Conservation (phyloP, 208 protist genomes). For the Blechomonas ayalai region DNA sequence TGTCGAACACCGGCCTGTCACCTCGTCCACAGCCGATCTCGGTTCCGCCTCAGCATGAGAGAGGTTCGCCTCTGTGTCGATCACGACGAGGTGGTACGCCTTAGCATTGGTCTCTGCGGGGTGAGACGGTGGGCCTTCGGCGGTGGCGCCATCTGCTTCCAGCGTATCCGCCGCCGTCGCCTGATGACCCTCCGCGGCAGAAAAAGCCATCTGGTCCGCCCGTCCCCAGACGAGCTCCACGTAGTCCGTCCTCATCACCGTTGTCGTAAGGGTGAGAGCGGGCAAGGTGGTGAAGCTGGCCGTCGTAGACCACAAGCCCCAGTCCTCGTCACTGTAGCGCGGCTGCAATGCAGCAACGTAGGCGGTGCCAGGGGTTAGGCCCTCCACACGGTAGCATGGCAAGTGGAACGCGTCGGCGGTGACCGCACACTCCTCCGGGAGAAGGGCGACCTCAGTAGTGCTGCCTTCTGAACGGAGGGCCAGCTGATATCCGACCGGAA, state of each 20-base stretch:
- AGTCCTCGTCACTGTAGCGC: slow-evolving; percentile 64
- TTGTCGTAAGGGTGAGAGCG: slow-evolving; percentile 34
- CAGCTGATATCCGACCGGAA: slow-evolving; percentile 15
- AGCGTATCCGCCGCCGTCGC: neutral
- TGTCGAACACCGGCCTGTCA: too few relatives aligned
- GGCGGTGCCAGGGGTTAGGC: slow-evolving; percentile 50
- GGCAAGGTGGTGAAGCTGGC: slow-evolving; percentile 56
- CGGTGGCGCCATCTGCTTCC: neutral
- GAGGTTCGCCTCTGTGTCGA: slow-evolving; percentile 13
- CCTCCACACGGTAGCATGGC: slow-evolving; percentile 37
- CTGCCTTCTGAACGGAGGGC: slow-evolving; percentile 13
- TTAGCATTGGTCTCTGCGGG: too few relatives aligned
- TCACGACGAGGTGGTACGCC: neutral
- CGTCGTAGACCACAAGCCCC: slow-evolving; percentile 76
- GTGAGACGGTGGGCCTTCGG: too few relatives aligned
- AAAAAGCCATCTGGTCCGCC: neutral
- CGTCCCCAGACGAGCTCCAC: slow-evolving; percentile 36
- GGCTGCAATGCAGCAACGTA: slow-evolving; percentile 86
- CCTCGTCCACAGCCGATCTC: too few relatives aligned
- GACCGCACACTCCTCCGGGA: slow-evolving; percentile 9
- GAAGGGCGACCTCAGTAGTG: slow-evolving; percentile 18
- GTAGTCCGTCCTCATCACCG: slow-evolving; percentile 22
- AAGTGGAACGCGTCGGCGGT: slow-evolving; percentile 15
- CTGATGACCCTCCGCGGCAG: neutral
- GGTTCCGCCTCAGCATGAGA: slow-evolving; percentile 5